phyloP scores from a whole-genome alignment of 306 rosid genomes.

The Inga leiocalycina region DNA sequence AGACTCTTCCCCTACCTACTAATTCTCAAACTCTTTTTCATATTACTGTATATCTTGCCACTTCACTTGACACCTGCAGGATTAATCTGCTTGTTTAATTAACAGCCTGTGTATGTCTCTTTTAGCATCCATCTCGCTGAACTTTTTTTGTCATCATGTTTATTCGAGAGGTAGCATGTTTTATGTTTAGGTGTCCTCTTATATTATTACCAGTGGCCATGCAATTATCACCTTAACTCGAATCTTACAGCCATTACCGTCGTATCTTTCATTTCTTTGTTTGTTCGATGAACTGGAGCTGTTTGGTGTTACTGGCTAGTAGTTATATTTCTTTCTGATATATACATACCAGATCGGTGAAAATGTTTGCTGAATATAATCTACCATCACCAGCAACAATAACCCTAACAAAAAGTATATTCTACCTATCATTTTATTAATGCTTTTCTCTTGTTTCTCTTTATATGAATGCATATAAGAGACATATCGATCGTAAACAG shows the following conservation, averaged over 20 bases:
- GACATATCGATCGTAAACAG: neutral
- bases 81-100: too few species aligned
- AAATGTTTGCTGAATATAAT: neutral
- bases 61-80: neutral
- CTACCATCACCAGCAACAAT: neutral
- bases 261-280: neutral
- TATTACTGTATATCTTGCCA: neutral
- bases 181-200: constrained; percentile 19
- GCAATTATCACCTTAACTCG: constrained; percentile 18
- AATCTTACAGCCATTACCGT: neutral
- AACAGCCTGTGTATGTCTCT: neutral
- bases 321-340: constrained; percentile 15
- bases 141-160: neutral
- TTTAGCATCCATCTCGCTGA: neutral
- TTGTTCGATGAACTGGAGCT: neutral
- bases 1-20: neutral
- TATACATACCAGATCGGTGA: neutral
- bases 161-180: constrained; percentile 25
- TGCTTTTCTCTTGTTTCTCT: neutral
- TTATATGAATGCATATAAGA: neutral
- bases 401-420: neutral
- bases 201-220: constrained; percentile 5
- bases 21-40: neutral
- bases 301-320: neutral
- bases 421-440: neutral